Evolutionary conservation across 352 stramenopile species (phyloP).

Genomic region (Globisporangium yorkense): DNA sequence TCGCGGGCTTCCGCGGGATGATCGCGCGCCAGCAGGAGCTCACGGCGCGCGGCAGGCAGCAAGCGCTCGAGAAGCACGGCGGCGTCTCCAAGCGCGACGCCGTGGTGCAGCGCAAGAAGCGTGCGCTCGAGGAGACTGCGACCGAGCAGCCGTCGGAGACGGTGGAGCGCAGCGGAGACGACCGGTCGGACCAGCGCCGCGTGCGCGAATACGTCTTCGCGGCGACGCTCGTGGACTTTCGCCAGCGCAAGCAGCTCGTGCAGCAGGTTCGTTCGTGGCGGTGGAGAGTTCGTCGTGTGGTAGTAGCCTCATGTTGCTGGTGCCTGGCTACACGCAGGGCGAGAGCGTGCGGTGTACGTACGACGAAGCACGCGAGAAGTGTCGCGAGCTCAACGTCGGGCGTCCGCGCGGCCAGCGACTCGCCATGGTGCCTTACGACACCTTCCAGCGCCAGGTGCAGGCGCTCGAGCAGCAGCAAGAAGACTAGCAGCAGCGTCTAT

Average conservation of each 20-base stretch:
- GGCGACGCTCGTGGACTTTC: slow-evolving; percentile 47
- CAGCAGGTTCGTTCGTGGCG: slow-evolving; percentile 28
- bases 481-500: neutral
- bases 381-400: slow-evolving; percentile 34
- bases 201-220: slow-evolving; percentile 57
- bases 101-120: slow-evolving; percentile 19
- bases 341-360: slow-evolving; percentile 37
- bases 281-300: neutral
- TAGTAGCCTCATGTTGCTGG: too few relatives aligned
- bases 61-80: slow-evolving; percentile 27
- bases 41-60: slow-evolving; percentile 18
- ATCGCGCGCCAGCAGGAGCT: slow-evolving; percentile 50
- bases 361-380: slow-evolving; percentile 41
- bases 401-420: slow-evolving; percentile 46
- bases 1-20: slow-evolving; percentile 48
- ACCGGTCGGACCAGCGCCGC: slow-evolving; percentile 1
- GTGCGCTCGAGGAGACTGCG: slow-evolving; percentile 4
- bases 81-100: slow-evolving; percentile 39
- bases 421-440: slow-evolving; percentile 33
- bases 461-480: slow-evolving; percentile 20
- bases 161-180: neutral
- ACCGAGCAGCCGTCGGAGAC: too few relatives aligned
- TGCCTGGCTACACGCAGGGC: slow-evolving; percentile 17
- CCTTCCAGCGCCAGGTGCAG: slow-evolving; percentile 17
- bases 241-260: slow-evolving; percentile 43